A percentile compares a stretch with the other conserved stretches of the same genome.
These are phyloP conservation scores for Aspergillus sp. DNA, from an alignment of 2,329 filamentous ascomycete species.

Conservation along the genomic window DNA sequence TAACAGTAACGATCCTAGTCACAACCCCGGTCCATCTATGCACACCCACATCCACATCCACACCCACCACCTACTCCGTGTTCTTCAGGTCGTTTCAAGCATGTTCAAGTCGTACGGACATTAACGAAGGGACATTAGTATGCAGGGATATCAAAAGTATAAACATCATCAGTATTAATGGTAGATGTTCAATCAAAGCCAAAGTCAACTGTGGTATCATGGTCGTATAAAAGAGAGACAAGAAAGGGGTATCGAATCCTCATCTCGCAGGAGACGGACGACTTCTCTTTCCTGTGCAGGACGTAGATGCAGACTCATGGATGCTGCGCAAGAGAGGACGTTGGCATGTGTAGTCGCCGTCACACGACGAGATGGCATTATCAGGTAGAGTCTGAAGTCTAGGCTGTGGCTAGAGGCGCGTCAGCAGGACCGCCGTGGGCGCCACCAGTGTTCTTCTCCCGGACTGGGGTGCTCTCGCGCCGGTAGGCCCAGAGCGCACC, in stretches of 20 bases:
- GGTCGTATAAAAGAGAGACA: not conserved
- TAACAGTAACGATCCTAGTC: not conserved
- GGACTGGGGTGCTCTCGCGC: conserved; percentile 21
- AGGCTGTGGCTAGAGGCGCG: conserved; percentile 13
- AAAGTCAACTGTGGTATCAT: not conserved
- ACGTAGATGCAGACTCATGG: not conserved
- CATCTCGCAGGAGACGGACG: not conserved
- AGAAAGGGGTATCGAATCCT: not conserved
- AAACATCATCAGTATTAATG: not conserved
- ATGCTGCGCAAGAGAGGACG: not conserved
- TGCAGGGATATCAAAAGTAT: not conserved
- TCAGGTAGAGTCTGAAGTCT: not conserved
- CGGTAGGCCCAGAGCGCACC: conserved; percentile 38
- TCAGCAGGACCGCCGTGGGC: conserved; percentile 23
- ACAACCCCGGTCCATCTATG: not conserved
- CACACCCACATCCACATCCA: not conserved
- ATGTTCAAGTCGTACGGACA: not conserved
- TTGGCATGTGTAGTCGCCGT: not conserved
- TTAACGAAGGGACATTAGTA: not conserved
- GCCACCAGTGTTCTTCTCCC: conserved; percentile 29
- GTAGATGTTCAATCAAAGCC: not conserved
- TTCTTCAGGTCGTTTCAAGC: not conserved
- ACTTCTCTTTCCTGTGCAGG: not conserved
- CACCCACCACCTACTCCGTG: not conserved
- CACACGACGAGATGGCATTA: not conserved